Conservation (phyloP, 176 grass and related monocot genomes). For the Bolboschoenus planiculmis region DNA sequence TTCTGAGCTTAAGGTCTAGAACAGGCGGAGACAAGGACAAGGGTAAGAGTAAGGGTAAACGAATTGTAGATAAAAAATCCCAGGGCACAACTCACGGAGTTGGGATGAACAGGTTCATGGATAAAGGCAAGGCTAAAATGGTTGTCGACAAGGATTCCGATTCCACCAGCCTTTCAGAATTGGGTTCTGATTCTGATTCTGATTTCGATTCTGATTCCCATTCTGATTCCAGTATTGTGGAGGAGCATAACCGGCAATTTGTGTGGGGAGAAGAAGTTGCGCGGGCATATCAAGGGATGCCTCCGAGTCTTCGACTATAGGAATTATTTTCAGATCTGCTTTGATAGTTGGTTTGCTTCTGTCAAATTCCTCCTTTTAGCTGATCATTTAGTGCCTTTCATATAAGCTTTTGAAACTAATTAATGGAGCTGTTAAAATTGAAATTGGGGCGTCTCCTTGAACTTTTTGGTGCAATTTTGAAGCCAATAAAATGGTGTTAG, state of each 20-base stretch:
- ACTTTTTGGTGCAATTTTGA: no score
- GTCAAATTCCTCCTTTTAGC: no score
- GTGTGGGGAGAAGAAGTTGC: background rate
- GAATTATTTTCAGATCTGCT: no score
- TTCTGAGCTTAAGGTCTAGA: background rate
- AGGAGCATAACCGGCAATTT: no score
- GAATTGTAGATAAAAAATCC: background rate
- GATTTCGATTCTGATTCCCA: background rate
- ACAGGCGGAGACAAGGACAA: background rate
- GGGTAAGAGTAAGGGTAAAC: background rate
- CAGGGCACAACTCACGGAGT: background rate
- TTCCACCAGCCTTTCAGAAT: background rate
- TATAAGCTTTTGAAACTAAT: no score
- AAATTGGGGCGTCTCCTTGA: no score
- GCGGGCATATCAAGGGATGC: background rate
- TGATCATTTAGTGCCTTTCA: no score
- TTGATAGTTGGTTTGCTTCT: no score
- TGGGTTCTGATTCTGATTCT: background rate
- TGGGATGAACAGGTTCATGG: conserved; percentile 15
- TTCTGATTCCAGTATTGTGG: background rate
- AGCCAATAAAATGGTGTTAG: no score
- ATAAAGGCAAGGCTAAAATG: conserved; percentile 56
- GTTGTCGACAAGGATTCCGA: conserved; percentile 30
- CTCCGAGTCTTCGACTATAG: no score
- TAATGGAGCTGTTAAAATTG: no score